phyloP scores from a whole-genome alignment of 2,329 filamentous ascomycete species.

The Leptodontidium sp. region DNA sequence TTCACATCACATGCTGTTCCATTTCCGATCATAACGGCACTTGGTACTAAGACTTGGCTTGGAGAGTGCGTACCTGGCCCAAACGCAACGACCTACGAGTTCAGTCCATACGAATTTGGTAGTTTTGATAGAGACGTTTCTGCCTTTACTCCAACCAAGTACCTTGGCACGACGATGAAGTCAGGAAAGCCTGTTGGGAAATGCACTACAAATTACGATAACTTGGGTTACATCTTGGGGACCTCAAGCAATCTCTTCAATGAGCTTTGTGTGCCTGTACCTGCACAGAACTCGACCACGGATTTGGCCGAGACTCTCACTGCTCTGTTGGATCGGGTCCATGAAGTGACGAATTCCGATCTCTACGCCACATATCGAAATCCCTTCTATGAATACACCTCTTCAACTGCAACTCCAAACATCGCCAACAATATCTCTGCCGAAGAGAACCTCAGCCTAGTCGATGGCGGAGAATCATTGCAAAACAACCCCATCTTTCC shows the following conservation, averaged over 20 bases:
- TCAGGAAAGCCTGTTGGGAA: conserved; percentile 53
- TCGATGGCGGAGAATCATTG: conserved; percentile 54
- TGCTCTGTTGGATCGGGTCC: conserved; percentile 44
- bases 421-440: conserved; percentile 49
- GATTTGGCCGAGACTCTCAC: conserved; percentile 39
- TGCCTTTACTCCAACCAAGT: conserved; percentile 67
- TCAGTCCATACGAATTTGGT: conserved; percentile 72
- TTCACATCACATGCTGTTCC: conserved; percentile 53
- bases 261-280: conserved; percentile 30
- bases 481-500: conserved; percentile 59
- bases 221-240: conserved; percentile 56
- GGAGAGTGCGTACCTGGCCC: conserved; percentile 49
- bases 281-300: conserved; percentile 33
- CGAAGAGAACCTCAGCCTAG: conserved; percentile 49
- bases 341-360: conserved; percentile 45
- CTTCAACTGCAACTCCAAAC: conserved; percentile 46
- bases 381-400: conserved; percentile 61
- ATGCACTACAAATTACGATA: conserved; percentile 58
- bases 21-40: conserved; percentile 55
- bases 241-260: conserved; percentile 55
- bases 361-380: conserved; percentile 54
- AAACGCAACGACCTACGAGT: conserved; percentile 71
- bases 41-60: conserved; percentile 48
- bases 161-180: conserved; percentile 66
- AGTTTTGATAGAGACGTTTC: conserved; percentile 66